Evolutionary conservation across 352 stramenopile species (phyloP), one percentile per base, ranked within the genome.

Genomic region (Phytophthora hybrid): DNA sequence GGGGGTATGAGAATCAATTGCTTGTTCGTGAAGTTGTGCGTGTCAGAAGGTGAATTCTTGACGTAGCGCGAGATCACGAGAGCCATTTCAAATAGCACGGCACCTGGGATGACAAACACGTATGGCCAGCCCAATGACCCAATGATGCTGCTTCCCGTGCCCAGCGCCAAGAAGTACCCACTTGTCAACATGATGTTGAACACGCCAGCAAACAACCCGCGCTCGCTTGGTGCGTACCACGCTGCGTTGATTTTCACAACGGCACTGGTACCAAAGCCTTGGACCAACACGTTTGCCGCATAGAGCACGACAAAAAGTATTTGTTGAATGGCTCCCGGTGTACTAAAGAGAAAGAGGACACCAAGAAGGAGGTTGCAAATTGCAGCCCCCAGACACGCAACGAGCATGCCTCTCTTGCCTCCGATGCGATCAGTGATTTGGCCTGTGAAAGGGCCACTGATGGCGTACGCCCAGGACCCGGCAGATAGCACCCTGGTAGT

Each of bases 151-250:
- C 84, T 81, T 5, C 85, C 82, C 0, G 83, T 78, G 9, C 85
- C 83, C 9, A 92, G 63, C 16, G 85, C 81, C 8, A 92, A 57
- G 54, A 83, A 92, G 69, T 90, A 92, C 19, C 85, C 85, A 47
- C 77, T 89, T 10, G 79, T 90, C 61, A 92, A 67, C 74, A 90
- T 87, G 65, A 92, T 90, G 73, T 92, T 92, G 74, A 90, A 92
- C 1, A 92, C 79, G 3, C 85, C 85, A 0, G 85, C 76, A 53
- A 92, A 92, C 58, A 89, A 71, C 0, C 85, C 80, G 31, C 85
- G 82, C 63, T 92, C 84, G 46, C 60, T 88, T 2, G 82, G 62
- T 26, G 78, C 55, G 74, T 90, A 92, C 82, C 82, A 90, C 53
- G 79, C 82, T 0, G 82, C 85, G 51, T 92, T 90, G 67, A 90